Conservation (phyloP, 257 asterid genomes). For the Fraxinus cuspidata region DNA sequence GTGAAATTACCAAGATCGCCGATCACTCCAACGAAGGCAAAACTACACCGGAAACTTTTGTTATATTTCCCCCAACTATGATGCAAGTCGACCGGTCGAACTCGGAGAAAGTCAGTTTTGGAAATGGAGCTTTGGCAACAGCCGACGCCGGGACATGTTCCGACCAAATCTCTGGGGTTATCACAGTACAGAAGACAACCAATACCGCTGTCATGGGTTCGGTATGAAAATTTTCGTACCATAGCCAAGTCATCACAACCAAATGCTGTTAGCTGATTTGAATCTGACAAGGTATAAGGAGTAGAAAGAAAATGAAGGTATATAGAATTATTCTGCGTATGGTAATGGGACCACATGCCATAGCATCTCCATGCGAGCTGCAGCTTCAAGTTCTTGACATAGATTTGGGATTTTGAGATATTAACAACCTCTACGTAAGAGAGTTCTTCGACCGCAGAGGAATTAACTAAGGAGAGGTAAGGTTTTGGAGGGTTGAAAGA, state of each 20-base stretch:
- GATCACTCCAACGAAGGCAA: not conserved
- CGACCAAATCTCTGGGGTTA: constrained; percentile 1
- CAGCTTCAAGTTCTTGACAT: constrained; percentile 3
- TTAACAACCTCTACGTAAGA: not conserved
- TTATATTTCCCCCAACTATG: not conserved
- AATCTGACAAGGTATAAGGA: constrained; percentile 15
- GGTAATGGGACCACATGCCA: too few relatives aligned
- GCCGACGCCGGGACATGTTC: constrained; percentile 18
- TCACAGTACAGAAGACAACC: constrained; percentile 20
- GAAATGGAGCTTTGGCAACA: constrained; percentile 33
- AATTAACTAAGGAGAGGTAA: not conserved
- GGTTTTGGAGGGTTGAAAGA: not conserved
- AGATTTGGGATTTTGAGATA: not conserved
- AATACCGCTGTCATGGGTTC: not conserved
- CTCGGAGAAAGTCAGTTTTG: not conserved
- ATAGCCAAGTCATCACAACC: constrained; percentile 28
- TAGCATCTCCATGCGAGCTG: not conserved
- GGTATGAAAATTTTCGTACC: not conserved
- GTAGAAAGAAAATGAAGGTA: not conserved
- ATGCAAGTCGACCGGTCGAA: not conserved
- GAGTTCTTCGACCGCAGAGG: too few relatives aligned
- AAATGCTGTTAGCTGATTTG: constrained; percentile 27
- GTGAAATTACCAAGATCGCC: not conserved
- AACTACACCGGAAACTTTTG: constrained; percentile 16
- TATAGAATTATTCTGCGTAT: too few relatives aligned